Base-by-base conservation (phyloP, 805 yeast genomes). In the Starmerella potacharoeniae region DNA sequence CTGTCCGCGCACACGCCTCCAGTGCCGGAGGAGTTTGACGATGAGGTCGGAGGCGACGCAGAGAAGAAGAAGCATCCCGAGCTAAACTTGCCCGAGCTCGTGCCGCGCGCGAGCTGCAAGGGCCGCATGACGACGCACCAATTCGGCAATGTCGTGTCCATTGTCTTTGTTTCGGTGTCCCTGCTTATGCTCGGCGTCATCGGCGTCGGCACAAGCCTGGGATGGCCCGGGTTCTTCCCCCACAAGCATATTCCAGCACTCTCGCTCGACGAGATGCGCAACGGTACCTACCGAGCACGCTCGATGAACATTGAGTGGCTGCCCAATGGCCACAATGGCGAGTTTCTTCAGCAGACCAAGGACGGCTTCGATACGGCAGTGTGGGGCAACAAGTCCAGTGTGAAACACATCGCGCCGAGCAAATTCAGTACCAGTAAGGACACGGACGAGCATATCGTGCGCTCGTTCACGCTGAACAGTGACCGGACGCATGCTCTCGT, bases 401-500 rank as follows among this genome's bases (percentile, higher is more conserved):
- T 51, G 39, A 43, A 39, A 35, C 40, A 57, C 40, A 34, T 59
- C 29, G 50, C 59, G 22, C 49, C 47, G 7, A 75, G 85, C 53
- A 60, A 60, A 0, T 78, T 74, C 62, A 67, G 73, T 1, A 80
- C 74, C 2, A 28, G n/a, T 11, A 53, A 35, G 14, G 53, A 39
- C 17, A 57, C 42, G 6, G 30, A 16, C 3, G 68, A 67, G 2
- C 67, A 78, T 46, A 48, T 58, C 0, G 71, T 83, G 1, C 73
- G 75, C 6, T 60, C 70, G 0, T 64, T 75, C 11, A 69, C 74
- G 5, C 69, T 82, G 7, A 79, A 77, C 60, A 70, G 73, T 41
- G 65, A 73, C 9, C 66, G 76, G 17, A 68, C 75, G 28, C 75
- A 71, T 62, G 83, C 81, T 1, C 66, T 91, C 11, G 66, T 88